Percentiles rank a stretch among this genome's conserved stretches.
Evolutionary conservation across 331 rosid genomes (phyloP).

Genomic region (Rosa hybrid): DNA sequence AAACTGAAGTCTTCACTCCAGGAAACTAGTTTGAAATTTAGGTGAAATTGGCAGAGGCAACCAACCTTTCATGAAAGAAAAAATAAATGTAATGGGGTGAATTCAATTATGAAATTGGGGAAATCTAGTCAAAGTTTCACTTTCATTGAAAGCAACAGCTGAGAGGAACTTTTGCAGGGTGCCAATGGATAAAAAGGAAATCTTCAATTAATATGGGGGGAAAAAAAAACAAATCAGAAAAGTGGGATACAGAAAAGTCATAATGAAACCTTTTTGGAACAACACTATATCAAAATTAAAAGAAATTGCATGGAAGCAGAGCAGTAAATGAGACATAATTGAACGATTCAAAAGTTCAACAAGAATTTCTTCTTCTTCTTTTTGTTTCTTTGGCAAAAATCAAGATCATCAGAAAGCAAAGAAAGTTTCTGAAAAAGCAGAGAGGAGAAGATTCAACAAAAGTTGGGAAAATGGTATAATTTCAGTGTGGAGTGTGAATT

Average conservation of each 20-base stretch:
- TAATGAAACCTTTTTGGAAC: constrained; percentile 41
- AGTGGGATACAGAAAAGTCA: constrained; percentile 51
- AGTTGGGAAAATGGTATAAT: background rate
- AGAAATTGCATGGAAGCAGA: constrained; percentile 5
- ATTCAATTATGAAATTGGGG: constrained; percentile 36
- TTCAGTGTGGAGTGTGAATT: background rate
- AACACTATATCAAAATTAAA: constrained; percentile 6
- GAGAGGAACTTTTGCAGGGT: constrained; percentile 67
- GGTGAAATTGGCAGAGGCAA: constrained; percentile 10
- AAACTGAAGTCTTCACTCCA: background rate
- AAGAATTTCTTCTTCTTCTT: background rate
- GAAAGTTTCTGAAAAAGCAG: background rate
- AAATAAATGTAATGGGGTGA: constrained; percentile 43
- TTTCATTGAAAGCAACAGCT: constrained; percentile 85
- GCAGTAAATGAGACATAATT: constrained; percentile 9
- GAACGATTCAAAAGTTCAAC: constrained; percentile 15
- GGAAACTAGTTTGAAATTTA: constrained; percentile 5
- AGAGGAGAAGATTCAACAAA: background rate
- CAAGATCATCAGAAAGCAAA: constrained; percentile 4
- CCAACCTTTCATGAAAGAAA: constrained; percentile 9
- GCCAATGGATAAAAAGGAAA: constrained; percentile 61
- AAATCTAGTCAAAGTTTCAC: constrained; percentile 72
- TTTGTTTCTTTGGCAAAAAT: constrained; percentile 1
- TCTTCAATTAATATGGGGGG: constrained; percentile 58
- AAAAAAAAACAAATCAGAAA: constrained; percentile 61